phyloP scores from a whole-genome alignment of 306 rosid genomes.

The Lathyrus aphaca region DNA sequence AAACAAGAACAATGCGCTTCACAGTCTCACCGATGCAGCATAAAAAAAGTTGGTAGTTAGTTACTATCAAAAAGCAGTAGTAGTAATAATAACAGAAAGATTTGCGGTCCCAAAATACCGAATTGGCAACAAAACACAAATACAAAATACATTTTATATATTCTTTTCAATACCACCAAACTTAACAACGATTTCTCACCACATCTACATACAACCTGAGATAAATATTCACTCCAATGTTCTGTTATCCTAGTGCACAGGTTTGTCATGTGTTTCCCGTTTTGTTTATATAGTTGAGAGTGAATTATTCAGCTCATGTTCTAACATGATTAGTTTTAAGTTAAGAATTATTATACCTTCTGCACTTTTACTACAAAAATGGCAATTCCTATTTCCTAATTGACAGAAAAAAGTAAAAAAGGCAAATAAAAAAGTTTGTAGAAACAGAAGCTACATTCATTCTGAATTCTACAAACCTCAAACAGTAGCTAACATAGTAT shows the following conservation, averaged over 20 bases:
- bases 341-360: background rate
- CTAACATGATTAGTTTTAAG: background rate
- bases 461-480: slow-evolving; percentile 10
- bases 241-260: slow-evolving; percentile 10
- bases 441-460: slow-evolving; percentile 19
- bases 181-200: slow-evolving; percentile 1
- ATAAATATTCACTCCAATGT: slow-evolving; percentile 19
- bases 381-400: background rate
- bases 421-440: background rate
- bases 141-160: background rate
- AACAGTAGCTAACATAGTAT: background rate
- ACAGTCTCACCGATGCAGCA: background rate
- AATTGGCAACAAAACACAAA: slow-evolving; percentile 15
- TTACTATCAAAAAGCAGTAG: slow-evolving; percentile 7
- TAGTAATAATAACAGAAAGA: background rate
- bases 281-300: slow-evolving; percentile 7
- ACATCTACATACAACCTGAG: background rate
- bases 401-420: background rate
- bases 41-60: slow-evolving; percentile 7
- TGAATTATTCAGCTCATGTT: slow-evolving; percentile 4
- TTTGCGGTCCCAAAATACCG: slow-evolving; percentile 23
- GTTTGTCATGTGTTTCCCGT: background rate
- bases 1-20: background rate
- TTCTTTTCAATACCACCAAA: slow-evolving; percentile 10
- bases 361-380: background rate